Conservation (phyloP, 2,329 filamentous ascomycete species). For the Penicillium sumatraense region DNA sequence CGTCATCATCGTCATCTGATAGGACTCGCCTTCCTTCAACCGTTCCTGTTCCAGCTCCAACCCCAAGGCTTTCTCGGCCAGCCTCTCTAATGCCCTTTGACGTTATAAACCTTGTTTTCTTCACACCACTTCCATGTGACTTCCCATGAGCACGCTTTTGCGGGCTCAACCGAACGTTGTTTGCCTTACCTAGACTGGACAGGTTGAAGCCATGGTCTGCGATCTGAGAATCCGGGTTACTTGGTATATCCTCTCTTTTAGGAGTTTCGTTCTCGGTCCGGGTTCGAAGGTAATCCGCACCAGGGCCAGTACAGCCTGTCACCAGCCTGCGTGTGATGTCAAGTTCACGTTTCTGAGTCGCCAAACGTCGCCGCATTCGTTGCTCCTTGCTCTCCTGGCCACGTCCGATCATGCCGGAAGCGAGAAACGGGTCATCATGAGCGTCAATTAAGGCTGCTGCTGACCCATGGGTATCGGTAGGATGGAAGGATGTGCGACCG, state of each 20-base stretch:
- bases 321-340: constrained; percentile 50
- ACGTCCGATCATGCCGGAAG: constrained; percentile 43
- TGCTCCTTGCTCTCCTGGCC: constrained; percentile 48
- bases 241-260: constrained; percentile 11
- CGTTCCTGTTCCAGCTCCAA: constrained; percentile 42
- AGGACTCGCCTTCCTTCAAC: constrained; percentile 14
- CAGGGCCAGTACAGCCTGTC: constrained; percentile 39
- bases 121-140: constrained; percentile 41
- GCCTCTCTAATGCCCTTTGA: constrained; percentile 78
- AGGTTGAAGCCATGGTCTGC: constrained; percentile 27
- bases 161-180: constrained; percentile 46
- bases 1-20: constrained; percentile 55
- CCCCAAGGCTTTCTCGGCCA: constrained; percentile 72
- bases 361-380: constrained; percentile 47
- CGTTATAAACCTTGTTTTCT: constrained; percentile 81
- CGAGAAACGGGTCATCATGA: constrained; percentile 48
- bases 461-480: constrained; percentile 32
- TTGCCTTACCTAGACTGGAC: constrained; percentile 38
- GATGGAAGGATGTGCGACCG: constrained; percentile 25
- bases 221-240: constrained; percentile 13
- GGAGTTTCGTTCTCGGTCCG: constrained; percentile 31
- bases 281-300: constrained; percentile 51
- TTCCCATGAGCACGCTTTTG: constrained; percentile 45
- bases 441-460: constrained; percentile 49
- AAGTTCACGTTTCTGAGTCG: constrained; percentile 48